Evolutionary conservation across 805 yeast genomes (phyloP), one percentile per base, ranked within the genome.

Genomic region (Teunomyces funiuensis): DNA sequence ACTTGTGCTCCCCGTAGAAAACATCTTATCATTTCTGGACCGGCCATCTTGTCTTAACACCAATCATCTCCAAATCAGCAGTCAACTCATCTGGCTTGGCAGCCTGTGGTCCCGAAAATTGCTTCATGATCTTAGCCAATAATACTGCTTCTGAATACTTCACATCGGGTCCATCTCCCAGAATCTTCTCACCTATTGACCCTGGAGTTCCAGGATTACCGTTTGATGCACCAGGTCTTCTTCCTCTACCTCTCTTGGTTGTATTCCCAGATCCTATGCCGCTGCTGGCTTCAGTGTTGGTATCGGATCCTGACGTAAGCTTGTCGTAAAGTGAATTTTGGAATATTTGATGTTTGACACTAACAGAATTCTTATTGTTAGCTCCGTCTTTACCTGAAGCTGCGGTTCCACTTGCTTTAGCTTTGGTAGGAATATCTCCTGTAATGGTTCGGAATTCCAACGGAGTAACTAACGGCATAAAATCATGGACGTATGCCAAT

Each of bases 61-160:
- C 71, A 55, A 71, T 61, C 37, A 50, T 46, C 9, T 64, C 65
- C 29, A 69, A 59, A 47, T 71, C 76, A 33, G 55, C 48, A 6
- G 46, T 42, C 27, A 68, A 50, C 43, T 71, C 72, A 11, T 67
- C 69, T 3, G 49, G 46, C 23, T 45, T 60, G 3, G 61, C 68
- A 6, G 64, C 49, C 20, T 60, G 65, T 4, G 74, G 74, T 2
- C 74, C 74, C 11, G 47, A 51, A 40, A 66, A 71, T 39, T 67
- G 71, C 49, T 70, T 70, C 68, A 65, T 63, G 39, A 70, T 69
- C 49, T 65, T 66, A 5, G 74, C 72, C 37, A 69, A 55, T 22
- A 70, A 51, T 11, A 58, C 59, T 0, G 72, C 59, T 43, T 70
- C 76, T 2, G 68, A 56, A 45, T 54, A 54, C 44, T 57, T 46